A percentile compares a stretch with the other conserved stretches of the same genome.
These are phyloP conservation scores for Suillus subalutaceus DNA, from an alignment of 768 basidiomycete genomes.

Conservation along the genomic window DNA sequence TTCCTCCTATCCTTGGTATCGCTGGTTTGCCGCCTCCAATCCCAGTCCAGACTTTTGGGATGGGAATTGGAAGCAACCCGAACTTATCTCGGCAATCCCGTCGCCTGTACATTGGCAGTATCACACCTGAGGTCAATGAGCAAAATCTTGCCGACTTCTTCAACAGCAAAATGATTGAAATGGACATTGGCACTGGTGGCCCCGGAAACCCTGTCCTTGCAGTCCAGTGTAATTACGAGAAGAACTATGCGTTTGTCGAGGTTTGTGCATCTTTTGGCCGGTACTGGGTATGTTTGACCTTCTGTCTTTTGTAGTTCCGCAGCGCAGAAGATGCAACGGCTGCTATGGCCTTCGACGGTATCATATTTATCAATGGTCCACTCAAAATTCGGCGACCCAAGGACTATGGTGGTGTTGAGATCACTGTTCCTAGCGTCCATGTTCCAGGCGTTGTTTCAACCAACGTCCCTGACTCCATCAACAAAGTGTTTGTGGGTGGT, in stretches of 20 bases:
- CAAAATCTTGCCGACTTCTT: constrained; percentile 92
- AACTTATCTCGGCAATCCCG: constrained; percentile 93
- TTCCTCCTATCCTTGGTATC: constrained; percentile 79
- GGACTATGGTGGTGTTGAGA: constrained; percentile 86
- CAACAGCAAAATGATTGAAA: constrained; percentile 94
- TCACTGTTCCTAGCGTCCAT: constrained; percentile 67
- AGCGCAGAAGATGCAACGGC: constrained; percentile 95
- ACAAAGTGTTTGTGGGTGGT: constrained; percentile 98
- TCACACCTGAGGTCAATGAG: constrained; percentile 93
- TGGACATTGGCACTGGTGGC: constrained; percentile 80
- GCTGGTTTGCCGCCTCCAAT: constrained; percentile 82
- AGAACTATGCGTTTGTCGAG: constrained; percentile 98
- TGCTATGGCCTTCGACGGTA: constrained; percentile 97
- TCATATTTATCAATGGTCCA: constrained; percentile 93
- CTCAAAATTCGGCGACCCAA: constrained; percentile 98
- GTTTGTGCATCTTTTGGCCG: constrained; percentile 42
- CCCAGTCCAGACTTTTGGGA: constrained; percentile 83
- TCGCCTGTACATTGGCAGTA: constrained; percentile 95
- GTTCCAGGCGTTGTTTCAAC: constrained; percentile 96
- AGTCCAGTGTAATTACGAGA: constrained; percentile 97
- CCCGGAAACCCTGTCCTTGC: constrained; percentile 90
- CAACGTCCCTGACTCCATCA: constrained; percentile 95
- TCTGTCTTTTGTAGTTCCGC: constrained; percentile 72
- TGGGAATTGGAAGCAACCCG: constrained; percentile 85
- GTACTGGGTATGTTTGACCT: constrained; percentile 15